Evolutionary conservation across 345 rosid genomes (phyloP).

Genomic region (Pugionium dolabratum): DNA sequence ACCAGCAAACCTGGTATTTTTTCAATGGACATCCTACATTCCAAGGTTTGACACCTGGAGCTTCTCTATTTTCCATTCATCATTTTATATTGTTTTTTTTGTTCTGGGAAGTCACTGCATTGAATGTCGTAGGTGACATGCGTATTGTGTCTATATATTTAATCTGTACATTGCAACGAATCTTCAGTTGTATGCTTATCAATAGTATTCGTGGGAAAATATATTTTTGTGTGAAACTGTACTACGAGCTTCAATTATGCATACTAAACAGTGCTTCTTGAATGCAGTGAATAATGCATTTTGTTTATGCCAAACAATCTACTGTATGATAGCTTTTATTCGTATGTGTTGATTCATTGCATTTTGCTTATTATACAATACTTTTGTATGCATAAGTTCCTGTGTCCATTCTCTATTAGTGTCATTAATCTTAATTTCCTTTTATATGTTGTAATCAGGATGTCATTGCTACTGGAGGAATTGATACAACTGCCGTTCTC

Average conservation of each 20-base stretch:
- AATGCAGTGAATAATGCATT: no score
- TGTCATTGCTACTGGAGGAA: slow-evolving; percentile 87
- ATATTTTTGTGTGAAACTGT: no score
- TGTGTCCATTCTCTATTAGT: no score
- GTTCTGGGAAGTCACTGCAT: slow-evolving; percentile 20
- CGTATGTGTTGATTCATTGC: slow-evolving; percentile 6
- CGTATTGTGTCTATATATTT: no score
- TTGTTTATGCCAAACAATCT: no score
- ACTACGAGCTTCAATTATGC: no score
- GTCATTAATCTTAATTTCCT: not conserved
- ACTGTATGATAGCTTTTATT: no score
- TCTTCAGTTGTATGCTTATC: no score
- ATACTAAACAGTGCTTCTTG: no score
- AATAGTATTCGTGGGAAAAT: no score
- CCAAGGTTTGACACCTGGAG: slow-evolving; percentile 57
- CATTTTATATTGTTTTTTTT: slow-evolving; percentile 13
- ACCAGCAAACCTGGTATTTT: slow-evolving; percentile 76
- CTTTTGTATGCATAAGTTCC: slow-evolving; percentile 1
- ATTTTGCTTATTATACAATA: slow-evolving; percentile 9
- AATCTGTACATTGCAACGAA: no score
- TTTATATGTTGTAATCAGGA: slow-evolving; percentile 51
- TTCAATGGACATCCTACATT: slow-evolving; percentile 66
- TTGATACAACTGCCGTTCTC: slow-evolving; percentile 78
- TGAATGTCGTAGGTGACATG: not conserved
- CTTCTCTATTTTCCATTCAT: not conserved